Base-by-base conservation (phyloP, 2,329 filamentous ascomycete species). In the Aschersonia sp. region DNA sequence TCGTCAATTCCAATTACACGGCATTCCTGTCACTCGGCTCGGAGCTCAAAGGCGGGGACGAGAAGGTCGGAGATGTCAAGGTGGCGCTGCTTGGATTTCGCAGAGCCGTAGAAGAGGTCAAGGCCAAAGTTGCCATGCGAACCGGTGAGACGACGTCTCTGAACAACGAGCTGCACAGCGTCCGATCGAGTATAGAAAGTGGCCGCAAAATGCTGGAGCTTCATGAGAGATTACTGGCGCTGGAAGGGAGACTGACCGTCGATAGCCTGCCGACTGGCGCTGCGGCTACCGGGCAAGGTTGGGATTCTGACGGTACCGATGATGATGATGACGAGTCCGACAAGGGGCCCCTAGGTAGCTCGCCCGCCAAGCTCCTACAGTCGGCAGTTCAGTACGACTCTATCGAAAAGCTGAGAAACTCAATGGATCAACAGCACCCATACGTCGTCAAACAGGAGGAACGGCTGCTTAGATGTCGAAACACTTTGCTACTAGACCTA, bases 1-100 rank as follows among this genome's bases (percentile, higher is more conserved):
- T 98, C 6, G 92, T 98, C 54, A 98, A 98, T 60, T 77, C 83
- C 46, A 94, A 98, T 65, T 97, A 98, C 62, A 83, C 87, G 44
- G 84, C 90, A 49, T 98, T 98, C 56, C 66, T 98, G 5, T 82
- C 81, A 0, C 68, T 98, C 0, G 94, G 92, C 0, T 79, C 76
- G 44, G 85, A 87, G 56, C 68, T 98, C 42, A 78, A 79, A 47
- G 89, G 89, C 3, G 94, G 94, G 6, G 89, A 94, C 58, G 90
- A 95, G 57, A 85, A 83, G 61, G 83, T 95, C 1, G 89, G 94
- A 60, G 87, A 94, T 59, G 83, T 97, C 32, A 77, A 87, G 42
- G 84, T 98, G 0, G 87, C 88, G 0, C 66, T 98, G 48, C 63
- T 97, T 50, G 87, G 87, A 0, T 95, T 98, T 58, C 74, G 81